These are phyloP conservation scores for Nakazawaea siamensis DNA, from an alignment of 805 yeast genomes.

Conservation along the genomic window DNA sequence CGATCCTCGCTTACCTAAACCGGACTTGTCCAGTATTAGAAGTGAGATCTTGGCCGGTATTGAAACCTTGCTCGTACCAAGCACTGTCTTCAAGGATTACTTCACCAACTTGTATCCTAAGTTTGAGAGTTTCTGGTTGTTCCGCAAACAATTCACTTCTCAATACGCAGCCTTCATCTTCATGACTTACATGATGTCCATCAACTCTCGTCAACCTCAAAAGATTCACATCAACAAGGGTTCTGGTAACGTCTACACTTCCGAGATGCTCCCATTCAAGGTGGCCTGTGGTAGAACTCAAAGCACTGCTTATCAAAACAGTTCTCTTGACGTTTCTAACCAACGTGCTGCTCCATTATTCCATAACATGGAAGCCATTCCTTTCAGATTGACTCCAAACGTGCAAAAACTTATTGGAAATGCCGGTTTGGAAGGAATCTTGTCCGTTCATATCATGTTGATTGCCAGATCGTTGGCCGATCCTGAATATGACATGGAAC, in stretches of 20 bases:
- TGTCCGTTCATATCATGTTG: slow-evolving; percentile 74
- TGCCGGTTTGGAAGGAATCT: slow-evolving; percentile 85
- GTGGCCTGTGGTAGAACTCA: slow-evolving; percentile 44
- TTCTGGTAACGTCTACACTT: slow-evolving; percentile 87
- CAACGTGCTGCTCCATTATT: slow-evolving; percentile 72
- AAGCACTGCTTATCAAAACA: slow-evolving; percentile 31
- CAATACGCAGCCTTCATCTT: slow-evolving; percentile 92
- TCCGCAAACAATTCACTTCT: slow-evolving; percentile 89
- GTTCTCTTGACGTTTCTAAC: slow-evolving; percentile 37
- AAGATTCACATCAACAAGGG: slow-evolving; percentile 76
- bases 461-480: slow-evolving; percentile 86
- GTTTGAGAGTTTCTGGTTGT: slow-evolving; percentile 94
- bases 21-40: slow-evolving; percentile 80
- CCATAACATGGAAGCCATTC: slow-evolving; percentile 87
- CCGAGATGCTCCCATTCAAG: slow-evolving; percentile 92
- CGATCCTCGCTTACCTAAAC: slow-evolving; percentile 89
- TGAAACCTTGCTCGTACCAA: slow-evolving; percentile 81
- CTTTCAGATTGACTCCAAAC: slow-evolving; percentile 94
- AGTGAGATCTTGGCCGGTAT: slow-evolving; percentile 89
- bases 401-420: slow-evolving; percentile 91
- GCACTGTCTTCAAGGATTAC: slow-evolving; percentile 71
- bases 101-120: slow-evolving; percentile 61
- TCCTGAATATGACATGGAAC: slow-evolving; percentile 88
- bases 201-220: slow-evolving; percentile 87
- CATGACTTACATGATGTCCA: slow-evolving; percentile 90